These are phyloP conservation scores for Pythium pyrilobum DNA, from an alignment of 352 stramenopile species.

Conservation along the genomic window DNA sequence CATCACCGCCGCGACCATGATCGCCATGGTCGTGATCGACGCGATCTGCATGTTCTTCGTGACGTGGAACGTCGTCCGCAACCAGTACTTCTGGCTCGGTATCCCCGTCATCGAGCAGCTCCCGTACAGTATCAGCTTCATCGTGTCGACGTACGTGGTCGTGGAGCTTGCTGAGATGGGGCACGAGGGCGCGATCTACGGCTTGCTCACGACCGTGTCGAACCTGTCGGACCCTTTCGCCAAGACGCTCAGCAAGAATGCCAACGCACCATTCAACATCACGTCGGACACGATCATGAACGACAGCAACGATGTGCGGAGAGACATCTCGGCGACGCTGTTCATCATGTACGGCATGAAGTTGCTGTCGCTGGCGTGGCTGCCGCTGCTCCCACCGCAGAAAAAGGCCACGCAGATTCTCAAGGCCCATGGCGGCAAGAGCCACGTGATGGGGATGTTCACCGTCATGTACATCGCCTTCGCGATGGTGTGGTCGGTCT, in stretches of 20 bases:
- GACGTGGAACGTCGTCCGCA: conserved; percentile 27
- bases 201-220: conserved; percentile 27
- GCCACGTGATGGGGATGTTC: conserved; percentile 13
- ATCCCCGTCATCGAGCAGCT: conserved; percentile 27
- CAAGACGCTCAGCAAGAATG: conserved; percentile 25
- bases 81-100: conserved; percentile 35
- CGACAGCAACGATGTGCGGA: conserved; percentile 22
- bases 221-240: conserved; percentile 27
- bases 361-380: conserved; percentile 21
- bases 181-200: conserved; percentile 31
- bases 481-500: conserved; percentile 20
- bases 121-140: conserved; percentile 24
- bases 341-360: conserved; percentile 31
- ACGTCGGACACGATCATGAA: conserved; percentile 21
- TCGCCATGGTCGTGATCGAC: conserved; percentile 23
- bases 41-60: conserved; percentile 25
- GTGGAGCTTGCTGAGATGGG: conserved; percentile 29
- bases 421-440: conserved; percentile 18
- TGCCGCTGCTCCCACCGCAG: conserved; percentile 23
- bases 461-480: conserved; percentile 23
- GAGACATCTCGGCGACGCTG: conserved; percentile 22
- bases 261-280: conserved; percentile 26
- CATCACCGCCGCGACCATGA: conserved; percentile 26
- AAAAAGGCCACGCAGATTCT: conserved; percentile 26
- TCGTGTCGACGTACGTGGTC: conserved; percentile 28